Percentiles rank a stretch among this genome's conserved stretches.
phyloP scores from a whole-genome alignment of 2,329 filamentous ascomycete species.

The Arthrobotrys iridis region DNA sequence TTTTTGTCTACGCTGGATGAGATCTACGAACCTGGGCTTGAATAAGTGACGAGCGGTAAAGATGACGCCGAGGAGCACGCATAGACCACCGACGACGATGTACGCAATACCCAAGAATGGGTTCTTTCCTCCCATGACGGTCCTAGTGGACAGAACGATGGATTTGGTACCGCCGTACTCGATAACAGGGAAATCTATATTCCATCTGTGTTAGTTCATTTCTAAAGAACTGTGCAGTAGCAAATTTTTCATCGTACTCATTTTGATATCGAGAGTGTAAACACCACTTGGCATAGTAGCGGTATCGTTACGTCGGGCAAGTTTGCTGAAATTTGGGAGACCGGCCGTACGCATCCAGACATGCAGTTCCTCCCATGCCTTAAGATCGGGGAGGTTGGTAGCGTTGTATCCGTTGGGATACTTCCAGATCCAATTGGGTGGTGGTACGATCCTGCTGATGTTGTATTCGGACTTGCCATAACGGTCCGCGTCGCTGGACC shows the following conservation, averaged over 20 bases:
- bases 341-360: slow-evolving; percentile 99
- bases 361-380: slow-evolving; percentile 84
- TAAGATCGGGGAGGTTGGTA: slow-evolving; percentile 75
- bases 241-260: slow-evolving; percentile 72
- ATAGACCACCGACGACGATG: slow-evolving; percentile 90
- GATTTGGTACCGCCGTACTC: slow-evolving; percentile 88
- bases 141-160: slow-evolving; percentile 86
- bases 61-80: slow-evolving; percentile 83
- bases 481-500: slow-evolving; percentile 81
- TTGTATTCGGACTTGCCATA: slow-evolving; percentile 78
- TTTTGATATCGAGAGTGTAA: slow-evolving; percentile 79
- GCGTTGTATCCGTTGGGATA: slow-evolving; percentile 77
- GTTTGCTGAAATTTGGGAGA: slow-evolving; percentile 91
- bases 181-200: slow-evolving; percentile 79
- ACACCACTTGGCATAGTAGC: slow-evolving; percentile 73
- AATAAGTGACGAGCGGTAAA: slow-evolving; percentile 93
- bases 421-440: slow-evolving; percentile 79
- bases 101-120: slow-evolving; percentile 97
- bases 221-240: slow-evolving; percentile 17
- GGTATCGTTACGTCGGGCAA: slow-evolving; percentile 83
- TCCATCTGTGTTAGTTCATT: not conserved
- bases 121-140: slow-evolving; percentile 93
- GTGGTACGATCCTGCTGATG: slow-evolving; percentile 74
- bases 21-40: slow-evolving; percentile 76
- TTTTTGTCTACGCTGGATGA: not conserved